phyloP scores from a whole-genome alignment of 1,139 yeast species.

The Kluyveromyces sp. region DNA sequence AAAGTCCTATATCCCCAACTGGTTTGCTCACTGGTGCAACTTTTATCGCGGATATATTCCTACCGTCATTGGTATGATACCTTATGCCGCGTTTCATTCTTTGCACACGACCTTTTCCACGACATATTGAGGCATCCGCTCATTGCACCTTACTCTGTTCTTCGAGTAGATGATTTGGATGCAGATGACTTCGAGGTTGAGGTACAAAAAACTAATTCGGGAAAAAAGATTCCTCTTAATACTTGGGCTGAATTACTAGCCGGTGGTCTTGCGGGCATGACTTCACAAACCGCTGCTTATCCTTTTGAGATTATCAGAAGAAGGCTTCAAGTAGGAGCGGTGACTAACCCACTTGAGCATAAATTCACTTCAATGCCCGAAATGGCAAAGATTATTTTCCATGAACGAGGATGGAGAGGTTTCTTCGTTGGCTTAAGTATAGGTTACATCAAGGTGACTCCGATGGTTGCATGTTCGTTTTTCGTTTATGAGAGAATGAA shows the following conservation, averaged over 20 bases:
- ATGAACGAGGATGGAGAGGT: constrained; percentile 73
- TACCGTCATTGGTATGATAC: constrained; percentile 90
- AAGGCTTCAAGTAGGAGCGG: constrained; percentile 93
- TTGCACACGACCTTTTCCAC: constrained; percentile 86
- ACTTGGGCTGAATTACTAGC: constrained; percentile 92
- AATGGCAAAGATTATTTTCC: constrained; percentile 43
- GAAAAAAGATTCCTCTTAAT: constrained; percentile 50
- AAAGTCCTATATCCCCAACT: constrained; percentile 27
- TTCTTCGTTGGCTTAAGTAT: constrained; percentile 90
- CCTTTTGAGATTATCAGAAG: constrained; percentile 94
- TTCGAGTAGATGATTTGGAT: constrained; percentile 19
- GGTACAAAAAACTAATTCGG: constrained; percentile 13
- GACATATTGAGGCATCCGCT: constrained; percentile 63
- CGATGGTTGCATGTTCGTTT: constrained; percentile 96
- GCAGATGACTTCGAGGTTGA: constrained; percentile 8
- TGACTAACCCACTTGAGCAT: constrained; percentile 40
- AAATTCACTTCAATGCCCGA: constrained; percentile 40
- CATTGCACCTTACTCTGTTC: constrained; percentile 52
- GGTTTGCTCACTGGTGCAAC: constrained; percentile 43
- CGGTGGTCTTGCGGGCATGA: constrained; percentile 93
- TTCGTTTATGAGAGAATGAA: constrained; percentile 89
- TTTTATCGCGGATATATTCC: constrained; percentile 94
- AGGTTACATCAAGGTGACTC: constrained; percentile 90
- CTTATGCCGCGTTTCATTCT: constrained; percentile 94
- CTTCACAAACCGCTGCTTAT: constrained; percentile 93